These are phyloP conservation scores for Ogataea nitratoaversa DNA, from an alignment of 805 yeast species.

Conservation along the genomic window DNA sequence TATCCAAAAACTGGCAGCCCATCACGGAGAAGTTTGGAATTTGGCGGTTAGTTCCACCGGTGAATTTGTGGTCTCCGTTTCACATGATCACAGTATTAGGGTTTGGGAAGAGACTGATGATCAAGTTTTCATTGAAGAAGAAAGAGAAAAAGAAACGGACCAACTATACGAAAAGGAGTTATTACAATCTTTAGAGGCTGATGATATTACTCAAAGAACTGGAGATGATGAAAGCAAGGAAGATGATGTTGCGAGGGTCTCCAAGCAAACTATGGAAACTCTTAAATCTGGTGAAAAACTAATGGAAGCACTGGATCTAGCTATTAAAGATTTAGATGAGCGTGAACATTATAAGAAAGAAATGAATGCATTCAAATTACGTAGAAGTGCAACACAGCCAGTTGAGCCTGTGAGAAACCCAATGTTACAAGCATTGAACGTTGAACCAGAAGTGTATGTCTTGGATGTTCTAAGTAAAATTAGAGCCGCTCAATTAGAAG, in stretches of 20 bases:
- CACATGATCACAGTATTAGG: slow-evolving; percentile 92
- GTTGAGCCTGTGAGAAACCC: slow-evolving; percentile 62
- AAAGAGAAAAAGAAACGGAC: slow-evolving; percentile 92
- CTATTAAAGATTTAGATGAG: slow-evolving; percentile 63
- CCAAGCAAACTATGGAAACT: slow-evolving; percentile 83
- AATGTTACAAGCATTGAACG: slow-evolving; percentile 66
- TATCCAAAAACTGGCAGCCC: slow-evolving; percentile 80
- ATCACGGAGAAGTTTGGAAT: slow-evolving; percentile 93
- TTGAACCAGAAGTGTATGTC: slow-evolving; percentile 74
- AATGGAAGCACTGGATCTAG: slow-evolving; percentile 88
- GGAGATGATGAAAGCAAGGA: slow-evolving; percentile 35
- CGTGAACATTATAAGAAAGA: slow-evolving; percentile 45
- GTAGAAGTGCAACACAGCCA: slow-evolving; percentile 46
- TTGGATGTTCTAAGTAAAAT: slow-evolving; percentile 67
- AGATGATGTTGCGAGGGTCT: slow-evolving; percentile 61
- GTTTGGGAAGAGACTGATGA: slow-evolving; percentile 94
- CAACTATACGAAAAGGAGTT: slow-evolving; percentile 83
- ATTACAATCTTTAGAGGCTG: slow-evolving; percentile 65
- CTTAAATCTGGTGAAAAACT: slow-evolving; percentile 91
- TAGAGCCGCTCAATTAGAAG: slow-evolving; percentile 83
- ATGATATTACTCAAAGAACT: slow-evolving; percentile 34
- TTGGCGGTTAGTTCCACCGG: slow-evolving; percentile 75
- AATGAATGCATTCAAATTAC: slow-evolving; percentile 33
- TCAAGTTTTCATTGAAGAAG: slow-evolving; percentile 95
- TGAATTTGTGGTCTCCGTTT: slow-evolving; percentile 66